These are phyloP conservation scores for Penicillium salamii DNA, from an alignment of 495 filamentous ascomycete genomes.

Conservation along the genomic window DNA sequence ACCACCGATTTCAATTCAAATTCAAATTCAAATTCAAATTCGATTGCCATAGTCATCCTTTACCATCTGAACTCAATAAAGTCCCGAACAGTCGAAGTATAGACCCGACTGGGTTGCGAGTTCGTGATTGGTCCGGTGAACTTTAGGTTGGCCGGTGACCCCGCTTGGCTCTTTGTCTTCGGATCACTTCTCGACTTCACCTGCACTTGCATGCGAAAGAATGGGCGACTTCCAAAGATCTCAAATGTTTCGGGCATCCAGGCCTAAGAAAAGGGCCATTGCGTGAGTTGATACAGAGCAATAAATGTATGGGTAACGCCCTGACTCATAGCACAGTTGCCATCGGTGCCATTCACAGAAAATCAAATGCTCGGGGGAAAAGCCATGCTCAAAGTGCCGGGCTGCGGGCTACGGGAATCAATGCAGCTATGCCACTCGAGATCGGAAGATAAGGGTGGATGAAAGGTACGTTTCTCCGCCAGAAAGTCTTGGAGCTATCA, in stretches of 20 bases:
- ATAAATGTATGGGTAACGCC: not conserved
- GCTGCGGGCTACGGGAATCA: slow-evolving; percentile 26
- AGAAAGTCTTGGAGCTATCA: not conserved
- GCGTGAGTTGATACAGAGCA: slow-evolving; percentile 2
- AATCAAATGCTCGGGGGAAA: slow-evolving; percentile 40
- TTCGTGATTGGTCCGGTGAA: not conserved
- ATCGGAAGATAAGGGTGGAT: slow-evolving; percentile 36
- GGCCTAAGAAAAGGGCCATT: slow-evolving; percentile 12
- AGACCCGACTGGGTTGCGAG: not conserved
- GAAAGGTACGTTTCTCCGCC: slow-evolving; percentile 25
- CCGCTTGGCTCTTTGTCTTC: not conserved
- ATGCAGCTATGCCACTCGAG: slow-evolving; percentile 34
- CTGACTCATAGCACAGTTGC: slow-evolving; percentile 22
- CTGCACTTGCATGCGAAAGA: not conserved
- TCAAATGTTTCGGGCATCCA: not conserved
- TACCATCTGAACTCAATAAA: no score
- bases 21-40: not conserved
- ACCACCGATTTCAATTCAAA: no score
- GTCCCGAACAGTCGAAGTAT: no score
- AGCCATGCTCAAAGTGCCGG: slow-evolving; percentile 36
- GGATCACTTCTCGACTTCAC: not conserved
- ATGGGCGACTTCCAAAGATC: not conserved
- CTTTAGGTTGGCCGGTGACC: not conserved
- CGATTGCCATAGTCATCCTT: no score
- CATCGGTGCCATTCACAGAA: slow-evolving; percentile 39